These are phyloP conservation scores for Silene uniflora DNA, from an alignment of 148 eudicot genomes.

Conservation along the genomic window DNA sequence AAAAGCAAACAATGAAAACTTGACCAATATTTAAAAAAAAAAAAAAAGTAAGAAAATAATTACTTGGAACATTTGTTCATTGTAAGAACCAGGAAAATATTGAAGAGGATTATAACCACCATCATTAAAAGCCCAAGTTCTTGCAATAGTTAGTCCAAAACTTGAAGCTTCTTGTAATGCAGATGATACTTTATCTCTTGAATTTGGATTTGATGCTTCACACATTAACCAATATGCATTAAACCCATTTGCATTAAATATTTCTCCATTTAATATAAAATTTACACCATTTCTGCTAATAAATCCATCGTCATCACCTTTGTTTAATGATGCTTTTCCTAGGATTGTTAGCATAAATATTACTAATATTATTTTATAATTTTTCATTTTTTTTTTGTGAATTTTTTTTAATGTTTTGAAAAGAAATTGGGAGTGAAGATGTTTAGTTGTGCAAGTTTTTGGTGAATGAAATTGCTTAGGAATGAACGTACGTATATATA, in stretches of 20 bases:
- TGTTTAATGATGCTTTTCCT: slow-evolving; percentile 15
- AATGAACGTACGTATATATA: slow-evolving; percentile 3
- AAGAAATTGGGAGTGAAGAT: background rate
- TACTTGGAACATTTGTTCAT: slow-evolving; percentile 62
- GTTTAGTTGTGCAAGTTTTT: background rate
- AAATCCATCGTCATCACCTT: slow-evolving; percentile 33
- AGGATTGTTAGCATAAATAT: slow-evolving; percentile 12
- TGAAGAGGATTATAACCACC: slow-evolving; percentile 57
- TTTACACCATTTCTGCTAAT: slow-evolving; percentile 38
- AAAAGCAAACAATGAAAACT: too few species aligned
- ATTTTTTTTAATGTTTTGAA: slow-evolving; percentile 19
- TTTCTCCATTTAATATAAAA: slow-evolving; percentile 40
- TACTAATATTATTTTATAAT: slow-evolving; percentile 12
- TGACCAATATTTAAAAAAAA: background rate
- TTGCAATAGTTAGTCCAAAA: slow-evolving; percentile 44
- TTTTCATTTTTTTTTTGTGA: slow-evolving; percentile 23
- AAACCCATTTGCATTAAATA: slow-evolving; percentile 62
- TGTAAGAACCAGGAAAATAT: slow-evolving; percentile 58
- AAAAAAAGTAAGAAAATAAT: background rate
- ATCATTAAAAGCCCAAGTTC: slow-evolving; percentile 80
- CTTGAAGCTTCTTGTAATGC: slow-evolving; percentile 43
- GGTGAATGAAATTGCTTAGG: background rate
- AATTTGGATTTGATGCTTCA: slow-evolving; percentile 40
- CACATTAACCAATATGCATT: slow-evolving; percentile 82
- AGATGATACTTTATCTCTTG: slow-evolving; percentile 38